Evolutionary conservation across 1,139 yeast genomes (phyloP), one percentile per base, ranked within the genome.

Genomic region (Hemisphaericaspora xylofermentans): DNA sequence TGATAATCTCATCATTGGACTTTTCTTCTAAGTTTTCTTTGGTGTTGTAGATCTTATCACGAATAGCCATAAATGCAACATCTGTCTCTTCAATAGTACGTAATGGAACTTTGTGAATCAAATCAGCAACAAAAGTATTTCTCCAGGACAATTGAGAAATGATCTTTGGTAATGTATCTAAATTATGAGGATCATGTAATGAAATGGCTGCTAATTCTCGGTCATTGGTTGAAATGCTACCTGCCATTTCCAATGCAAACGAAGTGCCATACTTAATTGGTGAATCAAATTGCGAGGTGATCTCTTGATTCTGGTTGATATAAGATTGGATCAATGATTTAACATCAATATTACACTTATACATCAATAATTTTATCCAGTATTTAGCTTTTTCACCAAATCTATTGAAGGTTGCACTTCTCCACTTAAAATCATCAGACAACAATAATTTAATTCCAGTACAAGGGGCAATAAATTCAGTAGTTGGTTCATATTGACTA

Each of bases 161-260:
- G 52, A 88, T 84, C 1, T 83, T 81, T 1, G 95, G 85, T 31
- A 84, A 71, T 1, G 88, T 77, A 53, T 83, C 79, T 45, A 75
- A 75, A 29, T 64, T 65, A 48, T 48, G 48, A 10, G 52, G 44
- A 39, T 58, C 57, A 32, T 58, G 49, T 41, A 57, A 56, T 1
- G 67, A 52, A 42, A 68, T 63, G 35, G 60, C 58, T 8, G 66
- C 52, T 39, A 75, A 62, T 51, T 84, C 91, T 45, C 79, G 71
- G 52, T 88, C 95, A 34, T 73, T 74, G 18, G 82, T 72, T 14
- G 83, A 66, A 17, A 88, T 77, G 6, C 77, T 63, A 2, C 95
- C 93, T 1, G 96, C 94, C 82, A 88, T 77, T 51, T 88, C 94
- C 47, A 89, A 67, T 0, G 98, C 98, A 71, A 93, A 88, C 0